Base-by-base conservation (phyloP, 768 basidiomycete species). In the Calocybe cyanea region DNA sequence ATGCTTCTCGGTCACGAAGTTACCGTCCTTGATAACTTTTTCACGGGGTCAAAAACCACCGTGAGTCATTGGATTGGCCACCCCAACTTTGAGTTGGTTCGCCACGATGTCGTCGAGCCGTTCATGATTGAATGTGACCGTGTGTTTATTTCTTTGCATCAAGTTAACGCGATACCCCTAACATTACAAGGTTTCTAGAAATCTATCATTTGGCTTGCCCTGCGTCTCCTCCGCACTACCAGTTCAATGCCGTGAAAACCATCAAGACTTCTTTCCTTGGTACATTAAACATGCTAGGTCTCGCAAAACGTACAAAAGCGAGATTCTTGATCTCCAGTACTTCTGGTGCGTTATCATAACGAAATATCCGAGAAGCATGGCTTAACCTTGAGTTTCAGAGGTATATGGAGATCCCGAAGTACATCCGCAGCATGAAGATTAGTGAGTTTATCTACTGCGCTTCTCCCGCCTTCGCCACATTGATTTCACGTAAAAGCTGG, bases 111-210 rank as follows among this genome's bases (percentile, higher is more conserved):
- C 18, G 86, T 97, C 34, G 88, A 98, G 59, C 92, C 94, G 1
- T 94, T 96, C 72, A 88, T 95, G 85, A 95, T 96, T 64, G 96
- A 99, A 65, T 95, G 93, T 52, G 96, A 99, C 68, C 93, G 91
- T 93, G 60, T 60, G 89, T 75, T 45, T 24, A 36, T 40, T 43
- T 49, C 31, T 17, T 30, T 36, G 42, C 45, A 24, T n/a, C 40
- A 13, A 24, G 43, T 38, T 46, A 34, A 49, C 6, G 25, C 11
- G 11, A 5, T 32, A 53, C 54, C 43, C 47, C 54, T 21, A 53
- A 34, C 17, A 52, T 35, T 4, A 42, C 50, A 43, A 51, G 40
- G 21, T 41, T 52, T 23, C n/a, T 55, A 92, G 91, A 98, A 70
- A 97, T 99, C 53, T 99, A 98, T 66, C 95, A 99, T 64, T 80